phyloP scores from a whole-genome alignment of 2,329 filamentous ascomycete genomes.

The Fusarium virguliforme region DNA sequence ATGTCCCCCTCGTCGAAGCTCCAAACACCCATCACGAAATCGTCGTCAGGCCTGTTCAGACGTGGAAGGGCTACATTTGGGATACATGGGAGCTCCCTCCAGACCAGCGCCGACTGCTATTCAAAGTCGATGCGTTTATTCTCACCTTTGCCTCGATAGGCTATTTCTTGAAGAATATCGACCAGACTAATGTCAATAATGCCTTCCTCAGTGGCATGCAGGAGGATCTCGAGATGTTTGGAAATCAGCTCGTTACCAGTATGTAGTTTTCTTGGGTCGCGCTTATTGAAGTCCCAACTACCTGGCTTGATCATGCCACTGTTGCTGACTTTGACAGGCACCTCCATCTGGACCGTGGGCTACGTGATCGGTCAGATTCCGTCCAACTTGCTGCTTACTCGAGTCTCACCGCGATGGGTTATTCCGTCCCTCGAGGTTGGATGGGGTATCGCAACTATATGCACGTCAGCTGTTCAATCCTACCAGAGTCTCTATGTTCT shows the following conservation, averaged over 20 bases:
- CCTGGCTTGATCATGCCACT: neutral
- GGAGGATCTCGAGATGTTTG: constrained; percentile 38
- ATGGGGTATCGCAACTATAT: constrained; percentile 39
- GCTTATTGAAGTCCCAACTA: no score
- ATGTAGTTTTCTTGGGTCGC: neutral
- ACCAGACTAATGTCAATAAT: constrained; percentile 60
- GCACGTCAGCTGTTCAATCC: constrained; percentile 29
- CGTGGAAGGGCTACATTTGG: constrained; percentile 59
- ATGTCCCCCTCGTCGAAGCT: neutral
- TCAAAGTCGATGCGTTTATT: constrained; percentile 55
- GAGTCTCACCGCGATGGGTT: constrained; percentile 39
- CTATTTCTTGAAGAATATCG: constrained; percentile 56
- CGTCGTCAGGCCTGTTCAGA: constrained; percentile 21
- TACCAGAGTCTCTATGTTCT: constrained; percentile 33
- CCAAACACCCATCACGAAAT: neutral
- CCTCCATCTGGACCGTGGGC: constrained; percentile 38
- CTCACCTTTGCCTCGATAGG: constrained; percentile 56
- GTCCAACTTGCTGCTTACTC: constrained; percentile 34
- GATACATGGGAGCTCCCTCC: constrained; percentile 54
- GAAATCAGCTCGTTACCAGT: constrained; percentile 41
- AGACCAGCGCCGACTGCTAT: constrained; percentile 53
- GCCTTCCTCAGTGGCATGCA: constrained; percentile 49
- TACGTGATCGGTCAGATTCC: constrained; percentile 43
- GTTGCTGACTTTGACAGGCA: constrained; percentile 18
- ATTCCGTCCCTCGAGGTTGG: constrained; percentile 39